phyloP scores from a whole-genome alignment of 2,329 filamentous ascomycete genomes.

The Alternaria rosae region DNA sequence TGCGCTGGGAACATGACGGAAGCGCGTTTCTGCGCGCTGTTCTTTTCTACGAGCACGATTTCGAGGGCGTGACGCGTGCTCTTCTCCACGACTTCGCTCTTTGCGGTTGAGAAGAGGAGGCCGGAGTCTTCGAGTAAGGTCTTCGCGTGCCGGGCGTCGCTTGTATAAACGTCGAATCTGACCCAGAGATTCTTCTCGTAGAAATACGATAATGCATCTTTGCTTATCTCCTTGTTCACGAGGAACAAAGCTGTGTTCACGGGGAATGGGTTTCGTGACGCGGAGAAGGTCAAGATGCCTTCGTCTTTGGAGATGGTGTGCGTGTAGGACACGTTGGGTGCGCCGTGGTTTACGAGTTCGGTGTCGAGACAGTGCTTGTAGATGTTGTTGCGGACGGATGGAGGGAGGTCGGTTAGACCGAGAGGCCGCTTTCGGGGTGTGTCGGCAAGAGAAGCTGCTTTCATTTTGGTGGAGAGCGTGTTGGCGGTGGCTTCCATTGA shows the following conservation, averaged over 20 bases:
- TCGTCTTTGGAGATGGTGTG: constrained; percentile 29
- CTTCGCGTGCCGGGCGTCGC: constrained; percentile 41
- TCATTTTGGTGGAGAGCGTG: constrained; percentile 22
- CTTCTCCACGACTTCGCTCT: constrained; percentile 11
- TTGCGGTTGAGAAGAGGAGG: constrained; percentile 34
- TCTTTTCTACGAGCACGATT: constrained; percentile 38
- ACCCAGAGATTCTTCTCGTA: constrained; percentile 45
- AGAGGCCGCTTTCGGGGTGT: constrained; percentile 29
- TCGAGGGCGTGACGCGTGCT: constrained; percentile 36
- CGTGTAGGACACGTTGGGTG: constrained; percentile 41
- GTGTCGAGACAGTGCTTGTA: constrained; percentile 45
- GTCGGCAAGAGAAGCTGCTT: constrained; percentile 18
- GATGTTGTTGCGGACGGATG: constrained; percentile 43
- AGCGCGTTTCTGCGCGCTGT: constrained; percentile 35
- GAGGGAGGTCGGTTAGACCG: constrained; percentile 35
- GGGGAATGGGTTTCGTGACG: constrained; percentile 40
- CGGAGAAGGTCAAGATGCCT: constrained; percentile 33
- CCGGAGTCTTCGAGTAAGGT: constrained; percentile 43
- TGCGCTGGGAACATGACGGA: constrained; percentile 45
- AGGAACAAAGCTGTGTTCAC: constrained; percentile 36
- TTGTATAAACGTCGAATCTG: constrained; percentile 32
- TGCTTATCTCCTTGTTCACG: constrained; percentile 34
- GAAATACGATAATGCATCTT: constrained; percentile 37
- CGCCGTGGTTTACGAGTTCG: constrained; percentile 41
- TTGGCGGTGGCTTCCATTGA: constrained; percentile 41